Base-by-base conservation (phyloP, 2,329 filamentous ascomycete genomes). In the Colletotrichum ledebouriae region DNA sequence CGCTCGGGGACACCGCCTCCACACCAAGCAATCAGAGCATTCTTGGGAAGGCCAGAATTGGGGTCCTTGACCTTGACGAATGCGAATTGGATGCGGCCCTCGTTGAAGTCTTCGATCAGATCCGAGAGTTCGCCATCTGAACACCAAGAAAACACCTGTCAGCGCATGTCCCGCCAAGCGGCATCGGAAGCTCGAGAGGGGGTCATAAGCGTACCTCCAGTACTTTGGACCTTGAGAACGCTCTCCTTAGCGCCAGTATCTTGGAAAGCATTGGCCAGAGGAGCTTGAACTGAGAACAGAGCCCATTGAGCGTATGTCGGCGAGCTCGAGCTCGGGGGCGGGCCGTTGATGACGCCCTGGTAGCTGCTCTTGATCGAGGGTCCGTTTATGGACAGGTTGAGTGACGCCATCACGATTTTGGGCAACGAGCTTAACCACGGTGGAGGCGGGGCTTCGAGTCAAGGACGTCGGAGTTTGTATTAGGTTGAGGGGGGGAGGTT, bases 1-100 rank as follows among this genome's bases (percentile, higher is more conserved):
- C 95, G 87, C 82, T 99, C 96, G n/a, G 96, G 96, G 15, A 99
- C 96, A 74, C 96, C 96, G 77, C 97, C 95, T 73, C 96, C 96
- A 79, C 96, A 99, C 92, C 96, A 99, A 73, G 92, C 94, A 77
- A 99, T 94, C 73, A 99, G 86, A 68, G 97, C 93, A 78, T 90
- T 92, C 84, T 99, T 99, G 57, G 95, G 94, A 15, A 99, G 88
- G 22, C 83, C 84, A 3, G 92, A 93, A 80, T 99, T 99, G 63
- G 94, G 92, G 78, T 99, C 96, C 79, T 94, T 97, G 83, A 99
- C 91, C 82, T 97, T 98, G 75, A 96, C 90, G 76, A 97, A 98
- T 33, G 94, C 96, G 81, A 98, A 99, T 81, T 99, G 96, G 73
- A 99, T 92, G 75, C 94, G 92, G 62, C 96, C 96, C 79, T 99